These are phyloP conservation scores for Neoarthrinium moseri DNA, from an alignment of 2,329 filamentous ascomycete species.

Conservation along the genomic window DNA sequence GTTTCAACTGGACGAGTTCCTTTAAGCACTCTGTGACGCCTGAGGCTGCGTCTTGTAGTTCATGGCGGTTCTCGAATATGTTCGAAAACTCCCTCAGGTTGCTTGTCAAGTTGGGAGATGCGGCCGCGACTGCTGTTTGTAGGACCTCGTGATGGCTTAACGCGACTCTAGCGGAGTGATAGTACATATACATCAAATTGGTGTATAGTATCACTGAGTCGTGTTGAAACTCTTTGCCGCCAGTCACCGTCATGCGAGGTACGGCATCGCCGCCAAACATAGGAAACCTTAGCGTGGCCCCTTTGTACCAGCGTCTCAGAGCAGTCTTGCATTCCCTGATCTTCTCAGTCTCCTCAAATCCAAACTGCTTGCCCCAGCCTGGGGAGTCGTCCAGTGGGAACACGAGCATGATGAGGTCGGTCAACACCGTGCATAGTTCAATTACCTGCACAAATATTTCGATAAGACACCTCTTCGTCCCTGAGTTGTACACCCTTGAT, in stretches of 20 bases:
- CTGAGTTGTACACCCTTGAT: constrained; percentile 43
- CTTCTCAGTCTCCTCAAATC: constrained; percentile 27
- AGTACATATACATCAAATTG: constrained; percentile 51
- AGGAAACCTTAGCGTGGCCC: constrained; percentile 35
- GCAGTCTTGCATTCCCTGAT: constrained; percentile 35
- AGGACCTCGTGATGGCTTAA: constrained; percentile 47
- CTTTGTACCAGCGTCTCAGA: constrained; percentile 38
- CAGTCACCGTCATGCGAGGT: constrained; percentile 21
- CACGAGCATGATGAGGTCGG: constrained; percentile 43
- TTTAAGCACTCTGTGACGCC: constrained; percentile 45
- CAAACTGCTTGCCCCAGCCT: constrained; percentile 34
- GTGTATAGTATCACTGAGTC: constrained; percentile 44
- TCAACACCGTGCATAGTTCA: constrained; percentile 43
- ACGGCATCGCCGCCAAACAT: constrained; percentile 32
- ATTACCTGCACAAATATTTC: constrained; percentile 45
- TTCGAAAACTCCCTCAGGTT: constrained; percentile 31
- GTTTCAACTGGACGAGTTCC: constrained; percentile 42
- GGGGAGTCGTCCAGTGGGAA: constrained; percentile 42
- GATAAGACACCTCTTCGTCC: constrained; percentile 42
- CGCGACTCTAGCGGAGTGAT: constrained; percentile 43
- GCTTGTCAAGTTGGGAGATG: constrained; percentile 30
- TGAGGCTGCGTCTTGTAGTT: constrained; percentile 42
- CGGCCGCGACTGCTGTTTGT: constrained; percentile 39
- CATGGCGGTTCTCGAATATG: constrained; percentile 38
- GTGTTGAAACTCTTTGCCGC: constrained; percentile 31